Percentiles rank a stretch among this genome's conserved stretches.
phyloP scores from a whole-genome alignment of 1,139 yeast species.

The Yamadazyma spencermartinsiae region DNA sequence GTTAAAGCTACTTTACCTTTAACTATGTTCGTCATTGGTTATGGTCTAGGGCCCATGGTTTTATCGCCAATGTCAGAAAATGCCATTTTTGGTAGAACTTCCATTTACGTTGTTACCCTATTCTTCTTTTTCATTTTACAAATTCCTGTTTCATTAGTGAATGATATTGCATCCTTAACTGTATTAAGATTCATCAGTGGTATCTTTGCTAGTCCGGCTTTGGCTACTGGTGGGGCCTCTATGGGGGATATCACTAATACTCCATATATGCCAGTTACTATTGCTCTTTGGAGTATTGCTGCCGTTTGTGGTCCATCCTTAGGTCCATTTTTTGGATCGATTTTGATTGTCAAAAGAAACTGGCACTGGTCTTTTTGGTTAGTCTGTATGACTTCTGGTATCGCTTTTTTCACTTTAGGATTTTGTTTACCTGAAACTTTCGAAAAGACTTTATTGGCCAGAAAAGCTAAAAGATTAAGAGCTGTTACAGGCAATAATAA shows the following conservation, averaged over 20 bases:
- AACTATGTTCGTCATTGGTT: constrained; percentile 46
- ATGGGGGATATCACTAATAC: constrained; percentile 26
- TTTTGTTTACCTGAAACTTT: constrained; percentile 53
- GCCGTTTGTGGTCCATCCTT: constrained; percentile 32
- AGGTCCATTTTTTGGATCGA: constrained; percentile 35
- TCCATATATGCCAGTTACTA: constrained; percentile 27
- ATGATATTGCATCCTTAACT: constrained; percentile 30
- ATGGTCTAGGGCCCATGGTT: constrained; percentile 56
- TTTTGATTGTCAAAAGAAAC: constrained; percentile 20
- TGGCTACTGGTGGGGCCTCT: constrained; percentile 40
- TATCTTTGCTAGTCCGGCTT: constrained; percentile 34
- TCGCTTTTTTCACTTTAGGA: constrained; percentile 29
- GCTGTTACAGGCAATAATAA: constrained; percentile 41
- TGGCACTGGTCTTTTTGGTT: constrained; percentile 54
- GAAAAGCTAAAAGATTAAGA: constrained; percentile 49
- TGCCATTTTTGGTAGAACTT: constrained; percentile 54
- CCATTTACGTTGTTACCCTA: constrained; percentile 31
- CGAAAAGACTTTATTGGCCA: constrained; percentile 40
- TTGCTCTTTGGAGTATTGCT: constrained; percentile 29
- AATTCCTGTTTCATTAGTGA: constrained; percentile 32
- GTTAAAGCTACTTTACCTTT: constrained; percentile 48
- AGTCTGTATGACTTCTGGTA: constrained; percentile 34
- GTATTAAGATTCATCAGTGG: constrained; percentile 35
- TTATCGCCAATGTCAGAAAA: constrained; percentile 56
- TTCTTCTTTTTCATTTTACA: constrained; percentile 34